Evolutionary conservation across 805 yeast species (phyloP).

Genomic region (Limtongia smithiae): DNA sequence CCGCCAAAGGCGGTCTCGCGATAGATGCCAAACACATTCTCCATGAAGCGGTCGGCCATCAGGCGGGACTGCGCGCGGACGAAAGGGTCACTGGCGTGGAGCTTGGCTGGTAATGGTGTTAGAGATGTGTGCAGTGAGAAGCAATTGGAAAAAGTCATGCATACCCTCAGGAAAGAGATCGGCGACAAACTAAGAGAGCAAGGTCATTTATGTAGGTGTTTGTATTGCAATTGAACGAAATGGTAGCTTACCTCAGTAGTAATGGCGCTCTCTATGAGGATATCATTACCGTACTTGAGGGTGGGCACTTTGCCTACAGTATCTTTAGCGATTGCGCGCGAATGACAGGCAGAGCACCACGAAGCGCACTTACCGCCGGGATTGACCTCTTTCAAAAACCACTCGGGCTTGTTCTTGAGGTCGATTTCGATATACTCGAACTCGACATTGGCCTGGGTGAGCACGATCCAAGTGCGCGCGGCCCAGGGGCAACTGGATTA

Average conservation of each 20-base stretch:
- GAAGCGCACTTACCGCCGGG: slow-evolving; percentile 31
- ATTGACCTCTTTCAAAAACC: slow-evolving; percentile 33
- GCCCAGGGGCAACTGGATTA: slow-evolving; percentile 34
- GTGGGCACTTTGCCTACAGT: slow-evolving; percentile 33
- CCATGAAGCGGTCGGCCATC: slow-evolving; percentile 31
- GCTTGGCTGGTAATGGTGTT: slow-evolving; percentile 36
- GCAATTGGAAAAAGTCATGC: not conserved
- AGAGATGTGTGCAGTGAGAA: not conserved
- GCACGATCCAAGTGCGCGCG: slow-evolving; percentile 35
- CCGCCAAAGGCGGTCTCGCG: slow-evolving; percentile 15
- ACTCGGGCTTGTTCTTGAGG: slow-evolving; percentile 34
- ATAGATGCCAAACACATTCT: slow-evolving; percentile 19
- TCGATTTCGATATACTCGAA: slow-evolving; percentile 33
- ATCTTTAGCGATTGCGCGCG: not conserved
- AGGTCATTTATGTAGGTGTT: not conserved
- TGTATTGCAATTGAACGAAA: not conserved
- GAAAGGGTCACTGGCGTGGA: slow-evolving; percentile 81
- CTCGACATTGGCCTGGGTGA: slow-evolving; percentile 32
- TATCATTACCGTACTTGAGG: slow-evolving; percentile 30
- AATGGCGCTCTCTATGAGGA: slow-evolving; percentile 30
- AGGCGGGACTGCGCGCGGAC: slow-evolving; percentile 45
- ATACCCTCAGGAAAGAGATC: slow-evolving; percentile 32
- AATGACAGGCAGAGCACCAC: not conserved
- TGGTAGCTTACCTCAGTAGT: slow-evolving; percentile 28
- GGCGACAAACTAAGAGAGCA: slow-evolving; percentile 27